These are phyloP conservation scores for Penicillium pancosmium DNA, from an alignment of 495 filamentous ascomycete species.

Conservation along the genomic window DNA sequence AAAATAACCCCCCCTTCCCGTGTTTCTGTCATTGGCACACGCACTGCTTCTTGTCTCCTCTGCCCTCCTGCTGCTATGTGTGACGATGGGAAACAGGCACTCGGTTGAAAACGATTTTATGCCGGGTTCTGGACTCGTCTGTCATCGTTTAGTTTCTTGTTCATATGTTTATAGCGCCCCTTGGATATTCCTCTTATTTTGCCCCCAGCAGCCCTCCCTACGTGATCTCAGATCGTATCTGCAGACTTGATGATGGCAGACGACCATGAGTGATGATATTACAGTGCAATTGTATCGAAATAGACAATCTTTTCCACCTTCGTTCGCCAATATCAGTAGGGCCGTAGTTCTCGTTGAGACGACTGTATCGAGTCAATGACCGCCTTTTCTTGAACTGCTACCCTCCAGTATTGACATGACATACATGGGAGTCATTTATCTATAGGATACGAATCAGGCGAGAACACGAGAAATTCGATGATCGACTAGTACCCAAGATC, in stretches of 20 bases:
- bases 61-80: conserved; percentile 11
- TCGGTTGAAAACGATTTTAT: not conserved
- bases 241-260: conserved; percentile 13
- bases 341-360: not conserved
- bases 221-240: conserved; percentile 7
- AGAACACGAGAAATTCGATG: too few relatives aligned
- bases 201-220: not conserved
- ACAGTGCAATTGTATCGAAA: conserved; percentile 13
- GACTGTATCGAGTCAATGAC: not conserved
- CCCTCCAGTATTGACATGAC: too few relatives aligned
- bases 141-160: conserved; percentile 15
- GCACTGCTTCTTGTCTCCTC: conserved; percentile 7
- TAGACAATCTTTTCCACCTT: conserved; percentile 8
- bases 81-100: not conserved
- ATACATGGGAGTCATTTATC: too few relatives aligned
- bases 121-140: not conserved
- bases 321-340: not conserved
- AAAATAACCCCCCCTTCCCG: conserved; percentile 15
- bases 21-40: conserved; percentile 1
- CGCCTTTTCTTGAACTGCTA: too few relatives aligned
- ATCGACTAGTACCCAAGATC: too few relatives aligned
- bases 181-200: conserved; percentile 5
- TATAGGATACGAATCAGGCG: too few relatives aligned
- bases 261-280: conserved; percentile 18
- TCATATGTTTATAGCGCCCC: conserved; percentile 15